Evolutionary conservation across 805 yeast species (phyloP).

Genomic region (Nakazawaea ernobii): DNA sequence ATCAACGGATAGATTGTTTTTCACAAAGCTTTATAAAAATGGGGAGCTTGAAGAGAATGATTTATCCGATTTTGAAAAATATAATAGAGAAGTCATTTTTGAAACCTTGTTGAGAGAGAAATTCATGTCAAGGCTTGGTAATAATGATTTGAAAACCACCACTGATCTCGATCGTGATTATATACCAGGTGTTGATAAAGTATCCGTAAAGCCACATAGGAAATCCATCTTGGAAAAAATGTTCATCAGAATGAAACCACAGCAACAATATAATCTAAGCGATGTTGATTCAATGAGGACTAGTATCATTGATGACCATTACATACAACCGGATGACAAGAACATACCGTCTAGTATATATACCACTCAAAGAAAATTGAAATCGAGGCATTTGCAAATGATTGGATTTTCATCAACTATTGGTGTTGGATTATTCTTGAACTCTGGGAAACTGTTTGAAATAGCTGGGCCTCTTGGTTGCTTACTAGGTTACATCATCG

Average conservation of each 20-base stretch:
- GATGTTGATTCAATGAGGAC: neutral
- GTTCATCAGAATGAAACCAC: neutral
- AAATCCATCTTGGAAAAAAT: neutral
- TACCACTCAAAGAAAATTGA: constrained; percentile 50
- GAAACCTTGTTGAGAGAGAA: constrained; percentile 22
- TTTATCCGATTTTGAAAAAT: constrained; percentile 23
- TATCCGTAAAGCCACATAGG: neutral
- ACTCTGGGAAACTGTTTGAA: constrained; percentile 66
- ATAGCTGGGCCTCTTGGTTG: constrained; percentile 79
- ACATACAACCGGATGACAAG: neutral
- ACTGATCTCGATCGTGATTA: neutral
- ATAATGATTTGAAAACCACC: neutral
- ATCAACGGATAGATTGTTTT: constrained; percentile 13
- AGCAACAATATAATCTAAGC: neutral
- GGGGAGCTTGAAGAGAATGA: constrained; percentile 10
- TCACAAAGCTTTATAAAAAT: constrained; percentile 20
- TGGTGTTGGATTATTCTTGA: constrained; percentile 69
- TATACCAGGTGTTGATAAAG: constrained; percentile 5
- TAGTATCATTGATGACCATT: constrained; percentile 7
- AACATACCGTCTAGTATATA: constrained; percentile 10
- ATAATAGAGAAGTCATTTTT: constrained; percentile 18
- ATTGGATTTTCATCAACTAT: constrained; percentile 74
- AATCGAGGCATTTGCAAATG: constrained; percentile 68
- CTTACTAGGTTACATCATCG: constrained; percentile 55
- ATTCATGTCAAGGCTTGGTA: constrained; percentile 5